A percentile compares a stretch with the other conserved stretches of the same genome.
phyloP scores from a whole-genome alignment of 106 monocot genomes.

The Xerophyta viscosa region DNA sequence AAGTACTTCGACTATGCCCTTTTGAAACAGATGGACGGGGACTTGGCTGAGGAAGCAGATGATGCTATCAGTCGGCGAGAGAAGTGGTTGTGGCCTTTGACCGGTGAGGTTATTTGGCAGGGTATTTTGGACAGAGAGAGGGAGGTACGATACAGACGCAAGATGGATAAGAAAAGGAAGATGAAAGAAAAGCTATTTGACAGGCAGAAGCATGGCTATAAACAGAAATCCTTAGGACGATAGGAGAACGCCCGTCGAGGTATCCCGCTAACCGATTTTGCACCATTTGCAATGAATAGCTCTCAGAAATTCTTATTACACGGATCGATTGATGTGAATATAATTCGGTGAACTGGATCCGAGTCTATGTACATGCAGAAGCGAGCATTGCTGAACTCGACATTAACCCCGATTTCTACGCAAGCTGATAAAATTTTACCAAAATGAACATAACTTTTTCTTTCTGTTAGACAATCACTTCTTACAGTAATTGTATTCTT shows the following conservation, averaged over 20 bases:
- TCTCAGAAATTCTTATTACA: too few relatives aligned
- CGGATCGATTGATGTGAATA: too few relatives aligned
- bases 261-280: neutral
- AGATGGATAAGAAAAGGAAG: constrained; percentile 78
- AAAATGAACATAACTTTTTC: too few relatives aligned
- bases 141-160: constrained; percentile 66
- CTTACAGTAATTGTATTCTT: neutral
- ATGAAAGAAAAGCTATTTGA: constrained; percentile 72
- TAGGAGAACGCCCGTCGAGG: constrained; percentile 5
- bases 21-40: constrained; percentile 93
- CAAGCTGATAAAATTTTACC: too few relatives aligned
- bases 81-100: constrained; percentile 73
- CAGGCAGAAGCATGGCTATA: constrained; percentile 77
- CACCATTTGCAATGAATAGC: too few relatives aligned
- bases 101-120: constrained; percentile 83
- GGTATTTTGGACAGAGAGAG: constrained; percentile 72
- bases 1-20: constrained; percentile 56
- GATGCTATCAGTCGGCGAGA: constrained; percentile 32
- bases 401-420: too few relatives aligned
- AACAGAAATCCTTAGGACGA: constrained; percentile 62
- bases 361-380: neutral
- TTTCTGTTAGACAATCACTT: too few relatives aligned
- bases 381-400: neutral
- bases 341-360: neutral
- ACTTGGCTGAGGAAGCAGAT: constrained; percentile 86